Evolutionary conservation across 176 grass and related monocot species (phyloP).

Genomic region (Oryza punctata): DNA sequence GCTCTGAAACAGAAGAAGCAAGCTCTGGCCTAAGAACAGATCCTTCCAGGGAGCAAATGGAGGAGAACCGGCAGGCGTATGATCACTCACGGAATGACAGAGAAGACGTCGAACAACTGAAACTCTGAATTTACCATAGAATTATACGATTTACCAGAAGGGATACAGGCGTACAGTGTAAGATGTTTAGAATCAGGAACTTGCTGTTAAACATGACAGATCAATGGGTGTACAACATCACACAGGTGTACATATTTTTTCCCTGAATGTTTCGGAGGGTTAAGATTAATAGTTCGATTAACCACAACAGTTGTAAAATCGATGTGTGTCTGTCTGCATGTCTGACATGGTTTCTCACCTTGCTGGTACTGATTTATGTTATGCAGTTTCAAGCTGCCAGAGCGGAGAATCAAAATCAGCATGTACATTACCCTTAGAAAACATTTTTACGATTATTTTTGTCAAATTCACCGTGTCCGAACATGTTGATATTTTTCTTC

Average conservation of each 20-base stretch:
- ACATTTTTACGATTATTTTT: no score
- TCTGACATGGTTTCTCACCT: not conserved
- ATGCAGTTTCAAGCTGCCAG: no score
- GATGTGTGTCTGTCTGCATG: not conserved
- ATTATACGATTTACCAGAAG: not conserved
- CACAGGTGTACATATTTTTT: constrained; percentile 30
- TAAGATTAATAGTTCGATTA: not conserved
- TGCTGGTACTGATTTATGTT: no score
- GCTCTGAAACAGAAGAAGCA: constrained; percentile 63
- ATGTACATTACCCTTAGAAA: no score
- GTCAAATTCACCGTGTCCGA: no score
- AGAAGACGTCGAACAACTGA: constrained; percentile 54
- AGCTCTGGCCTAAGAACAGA: constrained; percentile 54
- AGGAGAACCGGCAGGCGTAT: constrained; percentile 27
- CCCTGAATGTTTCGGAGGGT: not conserved
- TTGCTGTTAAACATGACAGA: not conserved
- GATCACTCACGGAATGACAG: constrained; percentile 17
- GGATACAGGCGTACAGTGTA: not conserved
- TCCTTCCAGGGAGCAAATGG: constrained; percentile 33
- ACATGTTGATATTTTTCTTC: no score
- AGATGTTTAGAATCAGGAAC: constrained; percentile 12
- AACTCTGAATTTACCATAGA: constrained; percentile 52
- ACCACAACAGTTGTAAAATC: not conserved
- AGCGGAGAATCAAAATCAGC: no score
- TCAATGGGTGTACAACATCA: not conserved